phyloP scores from a whole-genome alignment of 345 rosid species.

The Excoecaria cochinchinensis region DNA sequence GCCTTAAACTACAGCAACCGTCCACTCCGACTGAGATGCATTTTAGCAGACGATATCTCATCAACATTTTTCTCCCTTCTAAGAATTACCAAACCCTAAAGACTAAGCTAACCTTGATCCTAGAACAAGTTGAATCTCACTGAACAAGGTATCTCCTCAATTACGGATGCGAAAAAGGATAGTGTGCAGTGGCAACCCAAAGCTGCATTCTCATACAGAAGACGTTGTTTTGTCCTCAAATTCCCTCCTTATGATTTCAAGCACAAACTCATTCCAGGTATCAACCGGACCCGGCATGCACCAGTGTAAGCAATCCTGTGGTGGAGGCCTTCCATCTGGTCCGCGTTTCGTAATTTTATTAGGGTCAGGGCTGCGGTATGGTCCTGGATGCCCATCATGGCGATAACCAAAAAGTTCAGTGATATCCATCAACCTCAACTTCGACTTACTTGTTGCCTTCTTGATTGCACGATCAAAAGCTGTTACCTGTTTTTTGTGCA shows the following conservation, averaged over 20 bases:
- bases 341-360: slow-evolving; percentile 76
- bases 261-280: slow-evolving; percentile 90
- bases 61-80: neutral
- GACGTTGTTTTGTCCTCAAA: slow-evolving; percentile 36
- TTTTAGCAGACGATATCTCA: slow-evolving; percentile 2
- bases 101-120: slow-evolving; percentile 12
- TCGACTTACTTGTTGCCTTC: slow-evolving; percentile 45
- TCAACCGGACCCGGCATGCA: slow-evolving; percentile 99
- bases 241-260: slow-evolving; percentile 75
- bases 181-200: neutral
- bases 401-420: slow-evolving; percentile 81
- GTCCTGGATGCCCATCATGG: slow-evolving; percentile 97
- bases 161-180: neutral
- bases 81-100: slow-evolving; percentile 2
- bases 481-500: slow-evolving; percentile 76
- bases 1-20: neutral
- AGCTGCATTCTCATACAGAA: slow-evolving; percentile 16
- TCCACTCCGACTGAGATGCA: neutral
- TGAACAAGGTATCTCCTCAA: slow-evolving; percentile 8
- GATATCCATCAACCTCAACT: slow-evolving; percentile 79
- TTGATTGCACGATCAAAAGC: slow-evolving; percentile 56
- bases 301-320: slow-evolving; percentile 99
- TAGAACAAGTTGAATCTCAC: slow-evolving; percentile 23
- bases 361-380: slow-evolving; percentile 82
- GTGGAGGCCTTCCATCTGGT: slow-evolving; percentile 81